phyloP scores from a whole-genome alignment of 352 stramenopile species.

The Blastocystis sp. region DNA sequence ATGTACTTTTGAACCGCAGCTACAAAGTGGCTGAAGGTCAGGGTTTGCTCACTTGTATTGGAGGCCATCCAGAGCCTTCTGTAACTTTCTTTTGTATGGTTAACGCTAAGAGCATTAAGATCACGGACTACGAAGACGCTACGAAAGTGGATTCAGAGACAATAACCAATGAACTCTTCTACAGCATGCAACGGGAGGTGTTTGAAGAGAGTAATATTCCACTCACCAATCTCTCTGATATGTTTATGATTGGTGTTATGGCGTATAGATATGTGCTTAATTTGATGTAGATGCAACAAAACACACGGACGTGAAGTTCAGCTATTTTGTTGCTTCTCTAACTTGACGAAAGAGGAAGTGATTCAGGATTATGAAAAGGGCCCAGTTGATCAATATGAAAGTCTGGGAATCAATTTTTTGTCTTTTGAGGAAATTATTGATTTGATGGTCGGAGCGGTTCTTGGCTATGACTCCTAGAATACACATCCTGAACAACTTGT shows the following conservation, averaged over 20 bases:
- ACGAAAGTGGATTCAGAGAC: neutral
- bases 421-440: conserved; percentile 16
- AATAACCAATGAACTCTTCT: conserved; percentile 20
- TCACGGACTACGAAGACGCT: conserved; percentile 10
- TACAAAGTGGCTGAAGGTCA: conserved; percentile 32
- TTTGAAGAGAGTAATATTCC: conserved; percentile 50
- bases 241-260: conserved; percentile 17
- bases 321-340: conserved; percentile 31
- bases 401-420: conserved; percentile 38
- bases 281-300: neutral
- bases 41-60: conserved; percentile 1
- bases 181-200: conserved; percentile 36
- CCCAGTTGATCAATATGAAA: conserved; percentile 48
- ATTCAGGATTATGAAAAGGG: conserved; percentile 1
- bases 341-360: neutral
- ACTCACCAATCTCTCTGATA: neutral
- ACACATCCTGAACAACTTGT: neutral
- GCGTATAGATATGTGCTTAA: neutral
- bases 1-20: conserved; percentile 53
- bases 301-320: conserved; percentile 44
- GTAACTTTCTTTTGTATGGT: neutral
- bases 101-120: neutral
- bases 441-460: neutral
- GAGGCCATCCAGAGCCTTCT: conserved; percentile 44
- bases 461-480: neutral